Evolutionary conservation across 768 basidiomycete species (phyloP).

Genomic region (Suillus plorans): DNA sequence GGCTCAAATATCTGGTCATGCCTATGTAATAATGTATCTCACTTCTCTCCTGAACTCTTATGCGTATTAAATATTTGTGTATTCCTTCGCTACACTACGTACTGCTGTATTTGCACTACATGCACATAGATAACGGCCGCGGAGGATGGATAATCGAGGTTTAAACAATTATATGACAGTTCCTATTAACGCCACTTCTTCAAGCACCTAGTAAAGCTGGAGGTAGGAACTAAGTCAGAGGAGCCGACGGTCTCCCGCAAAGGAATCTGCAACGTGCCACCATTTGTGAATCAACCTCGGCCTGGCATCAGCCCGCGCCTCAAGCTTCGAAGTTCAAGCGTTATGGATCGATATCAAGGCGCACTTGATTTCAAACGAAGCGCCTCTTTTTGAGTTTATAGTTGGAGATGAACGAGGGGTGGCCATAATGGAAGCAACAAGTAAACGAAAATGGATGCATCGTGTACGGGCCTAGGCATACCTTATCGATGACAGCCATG

Average conservation of each 20-base stretch:
- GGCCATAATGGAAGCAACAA: background rate
- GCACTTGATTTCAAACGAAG: background rate
- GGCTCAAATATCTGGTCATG: background rate
- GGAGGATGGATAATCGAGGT: background rate
- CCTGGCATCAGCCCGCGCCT: background rate
- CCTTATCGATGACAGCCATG: background rate
- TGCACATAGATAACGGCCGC: background rate
- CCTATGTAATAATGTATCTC: background rate
- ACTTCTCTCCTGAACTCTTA: background rate
- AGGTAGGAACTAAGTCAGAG: background rate
- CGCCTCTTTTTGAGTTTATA: background rate
- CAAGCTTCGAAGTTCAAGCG: background rate
- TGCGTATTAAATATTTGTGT: no score
- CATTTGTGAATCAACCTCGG: background rate
- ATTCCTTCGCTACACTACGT: background rate
- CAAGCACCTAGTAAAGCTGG: background rate
- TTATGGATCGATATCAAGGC: background rate
- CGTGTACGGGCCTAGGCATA: background rate
- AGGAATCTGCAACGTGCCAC: background rate
- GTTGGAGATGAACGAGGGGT: background rate
- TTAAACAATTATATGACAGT: background rate
- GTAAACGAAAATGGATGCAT: background rate
- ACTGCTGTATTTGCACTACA: background rate
- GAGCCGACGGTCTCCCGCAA: background rate
- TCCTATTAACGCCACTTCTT: background rate